Percentiles rank a stretch among this genome's conserved stretches.
These are phyloP conservation scores for Bodo saltans DNA, from an alignment of 78 protist species.

Conservation along the genomic window DNA sequence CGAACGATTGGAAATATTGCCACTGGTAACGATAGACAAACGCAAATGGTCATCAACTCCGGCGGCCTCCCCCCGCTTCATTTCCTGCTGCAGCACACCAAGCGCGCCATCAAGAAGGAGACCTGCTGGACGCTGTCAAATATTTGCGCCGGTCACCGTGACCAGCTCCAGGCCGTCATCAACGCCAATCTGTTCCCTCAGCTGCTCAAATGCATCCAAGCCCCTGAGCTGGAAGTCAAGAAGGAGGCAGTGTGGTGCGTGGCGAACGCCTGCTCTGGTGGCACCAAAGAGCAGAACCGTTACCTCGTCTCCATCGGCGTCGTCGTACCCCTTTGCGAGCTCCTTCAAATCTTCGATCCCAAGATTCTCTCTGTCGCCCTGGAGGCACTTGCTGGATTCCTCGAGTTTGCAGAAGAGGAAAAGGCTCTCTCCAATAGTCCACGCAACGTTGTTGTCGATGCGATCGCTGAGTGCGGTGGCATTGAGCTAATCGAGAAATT, in stretches of 20 bases:
- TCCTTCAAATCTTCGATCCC: background rate
- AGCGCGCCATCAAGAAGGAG: constrained; percentile 37
- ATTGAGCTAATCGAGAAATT: background rate
- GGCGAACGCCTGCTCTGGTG: background rate
- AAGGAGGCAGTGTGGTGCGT: background rate
- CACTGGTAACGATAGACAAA: constrained; percentile 91
- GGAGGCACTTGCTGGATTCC: background rate
- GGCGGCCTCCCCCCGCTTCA: constrained; percentile 52
- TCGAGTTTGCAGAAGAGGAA: background rate
- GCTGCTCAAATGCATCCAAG: background rate
- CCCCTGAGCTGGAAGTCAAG: background rate
- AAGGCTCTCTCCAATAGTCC: background rate
- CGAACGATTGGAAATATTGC: constrained; percentile 94
- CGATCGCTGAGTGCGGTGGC: background rate
- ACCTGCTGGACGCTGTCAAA: background rate
- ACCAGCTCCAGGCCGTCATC: background rate
- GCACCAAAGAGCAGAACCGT: background rate
- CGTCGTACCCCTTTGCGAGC: background rate
- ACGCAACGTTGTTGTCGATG: background rate
- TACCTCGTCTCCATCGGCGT: background rate
- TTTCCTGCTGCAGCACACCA: constrained; percentile 16
- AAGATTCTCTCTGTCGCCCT: background rate
- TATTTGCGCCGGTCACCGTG: background rate
- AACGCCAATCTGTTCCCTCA: background rate
- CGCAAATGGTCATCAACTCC: constrained; percentile 78